Evolutionary conservation across 2,329 filamentous ascomycete genomes (phyloP).

Genomic region (Cladorrhinum sp.): DNA sequence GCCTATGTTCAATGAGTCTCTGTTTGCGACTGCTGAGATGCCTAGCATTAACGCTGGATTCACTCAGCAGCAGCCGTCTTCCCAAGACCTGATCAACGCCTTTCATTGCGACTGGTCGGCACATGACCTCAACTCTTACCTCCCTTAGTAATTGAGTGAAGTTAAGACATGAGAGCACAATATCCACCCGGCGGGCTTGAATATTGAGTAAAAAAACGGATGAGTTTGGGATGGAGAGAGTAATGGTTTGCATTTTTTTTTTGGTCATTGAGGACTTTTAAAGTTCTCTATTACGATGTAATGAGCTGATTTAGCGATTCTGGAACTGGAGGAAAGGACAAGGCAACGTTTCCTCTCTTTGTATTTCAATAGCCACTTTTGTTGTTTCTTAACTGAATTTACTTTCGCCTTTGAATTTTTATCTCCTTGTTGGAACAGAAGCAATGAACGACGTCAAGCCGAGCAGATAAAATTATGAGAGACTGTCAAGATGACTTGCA

Average conservation of each 20-base stretch:
- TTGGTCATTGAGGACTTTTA: not conserved
- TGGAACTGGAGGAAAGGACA: constrained; percentile 4
- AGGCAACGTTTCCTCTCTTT: constrained; percentile 14
- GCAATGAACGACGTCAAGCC: not conserved
- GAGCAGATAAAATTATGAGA: not conserved
- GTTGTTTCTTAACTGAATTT: constrained; percentile 1
- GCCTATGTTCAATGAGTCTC: constrained; percentile 39
- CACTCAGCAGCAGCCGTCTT: constrained; percentile 44
- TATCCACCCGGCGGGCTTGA: not conserved
- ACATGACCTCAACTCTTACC: constrained; percentile 19
- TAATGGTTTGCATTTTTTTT: not conserved
- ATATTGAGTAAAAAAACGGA: not conserved
- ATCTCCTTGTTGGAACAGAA: not conserved
- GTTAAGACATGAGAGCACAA: not conserved
- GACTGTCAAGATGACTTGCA: not conserved
- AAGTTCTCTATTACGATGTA: constrained; percentile 22
- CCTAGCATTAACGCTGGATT: constrained; percentile 51
- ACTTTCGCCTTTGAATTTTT: not conserved
- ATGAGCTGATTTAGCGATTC: constrained; percentile 20
- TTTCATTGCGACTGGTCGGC: constrained; percentile 41
- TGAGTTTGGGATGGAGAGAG: not conserved
- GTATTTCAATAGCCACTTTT: constrained; percentile 19
- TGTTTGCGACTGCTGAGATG: constrained; percentile 46
- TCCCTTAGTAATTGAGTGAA: constrained; percentile 16
- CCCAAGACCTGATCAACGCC: constrained; percentile 48